Percentiles rank a stretch among this genome's conserved stretches.
Evolutionary conservation across 805 yeast genomes (phyloP).

Genomic region (Starmera quercuum): DNA sequence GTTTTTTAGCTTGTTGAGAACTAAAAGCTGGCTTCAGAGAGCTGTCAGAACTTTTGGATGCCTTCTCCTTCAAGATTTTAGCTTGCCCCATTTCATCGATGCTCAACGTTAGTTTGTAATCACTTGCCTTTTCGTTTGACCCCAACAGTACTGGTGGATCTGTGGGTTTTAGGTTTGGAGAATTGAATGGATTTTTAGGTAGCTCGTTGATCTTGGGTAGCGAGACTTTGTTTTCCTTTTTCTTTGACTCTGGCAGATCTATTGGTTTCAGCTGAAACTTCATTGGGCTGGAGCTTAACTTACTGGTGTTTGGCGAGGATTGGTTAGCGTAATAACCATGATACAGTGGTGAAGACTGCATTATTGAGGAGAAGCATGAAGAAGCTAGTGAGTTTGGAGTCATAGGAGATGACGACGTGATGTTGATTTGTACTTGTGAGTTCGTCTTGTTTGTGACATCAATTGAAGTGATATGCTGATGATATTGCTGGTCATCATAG

Average conservation of each 20-base stretch:
- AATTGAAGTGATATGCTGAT: no score
- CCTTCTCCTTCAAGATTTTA: conserved; percentile 10
- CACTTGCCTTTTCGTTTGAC: not conserved
- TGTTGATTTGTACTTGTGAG: not conserved
- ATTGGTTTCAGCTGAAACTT: conserved; percentile 19
- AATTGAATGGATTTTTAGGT: conserved; percentile 15
- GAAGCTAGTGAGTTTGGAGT: conserved; percentile 17
- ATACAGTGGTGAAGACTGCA: conserved; percentile 22
- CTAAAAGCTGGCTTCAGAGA: no score
- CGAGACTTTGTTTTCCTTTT: not conserved
- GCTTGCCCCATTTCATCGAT: conserved; percentile 22
- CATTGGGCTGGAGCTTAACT: conserved; percentile 15
- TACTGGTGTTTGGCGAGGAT: conserved; percentile 14
- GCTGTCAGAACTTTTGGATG: no score
- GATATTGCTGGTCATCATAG: no score
- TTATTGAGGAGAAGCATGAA: conserved; percentile 21
- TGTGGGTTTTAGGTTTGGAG: conserved; percentile 10
- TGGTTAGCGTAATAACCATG: conserved; percentile 19
- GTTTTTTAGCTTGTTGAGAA: no score
- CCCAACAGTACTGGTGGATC: not conserved
- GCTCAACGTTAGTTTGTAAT: conserved; percentile 10
- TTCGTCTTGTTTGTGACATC: conserved; percentile 1
- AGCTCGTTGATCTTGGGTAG: conserved; percentile 3
- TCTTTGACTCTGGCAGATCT: conserved; percentile 7
- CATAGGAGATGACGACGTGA: conserved; percentile 15